Percentiles rank a stretch among this genome's conserved stretches.
Evolutionary conservation across 495 filamentous ascomycete species (phyloP).

Genomic region (Articulospora tetracladia): DNA sequence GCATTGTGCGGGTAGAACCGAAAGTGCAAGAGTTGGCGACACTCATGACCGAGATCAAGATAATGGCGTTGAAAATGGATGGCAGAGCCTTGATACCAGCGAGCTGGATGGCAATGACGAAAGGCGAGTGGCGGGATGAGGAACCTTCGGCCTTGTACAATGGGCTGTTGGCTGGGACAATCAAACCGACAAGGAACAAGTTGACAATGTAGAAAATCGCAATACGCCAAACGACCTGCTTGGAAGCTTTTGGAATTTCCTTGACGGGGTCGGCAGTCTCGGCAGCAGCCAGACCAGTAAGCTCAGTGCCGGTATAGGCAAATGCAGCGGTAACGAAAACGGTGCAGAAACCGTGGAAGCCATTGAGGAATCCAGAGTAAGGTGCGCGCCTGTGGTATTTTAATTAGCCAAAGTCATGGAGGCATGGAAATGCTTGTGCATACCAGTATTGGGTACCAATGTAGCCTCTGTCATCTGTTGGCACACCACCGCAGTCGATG

Average conservation of each 20-base stretch:
- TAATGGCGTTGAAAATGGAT: conserved; percentile 67
- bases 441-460: conserved; percentile 79
- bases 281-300: conserved; percentile 85
- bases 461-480: conserved; percentile 53
- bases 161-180: conserved; percentile 35
- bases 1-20: conserved; percentile 61
- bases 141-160: conserved; percentile 55
- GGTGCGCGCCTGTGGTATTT: not conserved
- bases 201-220: conserved; percentile 75
- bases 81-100: conserved; percentile 63
- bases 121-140: conserved; percentile 57
- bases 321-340: conserved; percentile 71
- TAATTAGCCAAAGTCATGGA: conserved; percentile 2
- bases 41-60: conserved; percentile 54
- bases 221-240: conserved; percentile 83
- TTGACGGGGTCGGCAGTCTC: conserved; percentile 77
- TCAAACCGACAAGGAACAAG: conserved; percentile 56
- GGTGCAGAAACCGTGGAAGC: conserved; percentile 63
- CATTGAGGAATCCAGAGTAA: conserved; percentile 56
- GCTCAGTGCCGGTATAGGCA: conserved; percentile 85
- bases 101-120: conserved; percentile 62
- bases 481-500: conserved; percentile 72
- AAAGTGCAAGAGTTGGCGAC: conserved; percentile 63
- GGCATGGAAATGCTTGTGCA: conserved; percentile 48
- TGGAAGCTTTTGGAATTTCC: conserved; percentile 72